Evolutionary conservation across 805 yeast species (phyloP).

Genomic region (Schwanniomyces polymorphus): DNA sequence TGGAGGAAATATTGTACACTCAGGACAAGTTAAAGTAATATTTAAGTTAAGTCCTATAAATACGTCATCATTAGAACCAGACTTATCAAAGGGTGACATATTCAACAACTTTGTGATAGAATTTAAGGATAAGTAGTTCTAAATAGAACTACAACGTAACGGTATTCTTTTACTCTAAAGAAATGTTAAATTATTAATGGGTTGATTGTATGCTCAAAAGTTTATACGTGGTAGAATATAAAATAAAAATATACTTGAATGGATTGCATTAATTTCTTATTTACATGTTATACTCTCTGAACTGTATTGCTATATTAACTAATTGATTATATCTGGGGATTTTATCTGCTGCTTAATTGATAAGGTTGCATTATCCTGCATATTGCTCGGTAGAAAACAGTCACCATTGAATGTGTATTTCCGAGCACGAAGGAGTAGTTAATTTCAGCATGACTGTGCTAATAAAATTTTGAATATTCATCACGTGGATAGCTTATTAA

Average conservation of each 20-base stretch:
- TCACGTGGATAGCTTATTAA: slow-evolving; percentile 2
- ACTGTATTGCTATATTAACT: no score
- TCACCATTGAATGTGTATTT: slow-evolving; percentile 35
- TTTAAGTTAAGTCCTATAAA: slow-evolving; percentile 77
- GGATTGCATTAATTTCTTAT: no score
- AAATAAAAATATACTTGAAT: no score
- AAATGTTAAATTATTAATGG: no score
- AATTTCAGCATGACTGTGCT: slow-evolving; percentile 15
- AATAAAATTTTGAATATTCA: background rate
- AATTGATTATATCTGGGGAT: no score
- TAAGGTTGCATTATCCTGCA: background rate
- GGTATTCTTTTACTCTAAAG: no score
- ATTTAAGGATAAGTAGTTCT: no score
- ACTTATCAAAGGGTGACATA: slow-evolving; percentile 2
- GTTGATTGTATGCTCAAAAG: no score
- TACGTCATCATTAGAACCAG: slow-evolving; percentile 21
- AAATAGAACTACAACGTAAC: no score
- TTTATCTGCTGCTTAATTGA: background rate
- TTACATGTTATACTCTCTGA: no score
- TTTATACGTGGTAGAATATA: no score
- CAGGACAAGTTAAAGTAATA: slow-evolving; percentile 91
- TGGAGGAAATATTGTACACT: slow-evolving; percentile 94
- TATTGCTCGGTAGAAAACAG: slow-evolving; percentile 31
- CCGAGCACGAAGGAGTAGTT: slow-evolving; percentile 35
- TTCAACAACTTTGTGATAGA: background rate